These are phyloP conservation scores for Polymyxa betae DNA, from an alignment of 208 protist species.

Conservation along the genomic window DNA sequence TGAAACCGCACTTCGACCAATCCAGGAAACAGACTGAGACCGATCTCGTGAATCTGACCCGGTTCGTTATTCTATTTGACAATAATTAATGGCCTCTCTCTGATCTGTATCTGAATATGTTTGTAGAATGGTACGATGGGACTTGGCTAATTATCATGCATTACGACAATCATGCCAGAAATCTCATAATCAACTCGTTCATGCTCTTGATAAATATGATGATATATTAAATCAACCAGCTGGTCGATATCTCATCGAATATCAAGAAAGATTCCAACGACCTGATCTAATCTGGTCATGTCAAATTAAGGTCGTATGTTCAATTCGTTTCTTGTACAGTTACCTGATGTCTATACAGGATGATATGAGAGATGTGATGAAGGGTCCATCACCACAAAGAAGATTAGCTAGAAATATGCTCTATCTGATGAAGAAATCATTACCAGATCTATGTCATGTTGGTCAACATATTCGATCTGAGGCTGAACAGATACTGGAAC, in stretches of 20 bases:
- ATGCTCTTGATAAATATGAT: background rate
- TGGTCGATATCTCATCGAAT: background rate
- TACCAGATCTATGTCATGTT: background rate
- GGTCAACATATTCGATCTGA: background rate
- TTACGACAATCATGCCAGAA: conserved; percentile 50
- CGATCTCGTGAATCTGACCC: conserved; percentile 53
- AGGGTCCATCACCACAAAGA: too few species aligned
- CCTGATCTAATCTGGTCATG: too few species aligned
- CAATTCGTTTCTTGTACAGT: too few species aligned
- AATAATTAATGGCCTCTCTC: background rate
- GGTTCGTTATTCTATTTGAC: conserved; percentile 45
- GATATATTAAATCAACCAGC: background rate
- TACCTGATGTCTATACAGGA: too few species aligned
- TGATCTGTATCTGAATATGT: background rate
- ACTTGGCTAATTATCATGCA: conserved; percentile 58
- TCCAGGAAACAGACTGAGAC: conserved; percentile 23
- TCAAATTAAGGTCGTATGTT: too few species aligned
- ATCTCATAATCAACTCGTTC: conserved; percentile 51
- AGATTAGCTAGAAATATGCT: too few species aligned
- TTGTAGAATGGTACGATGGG: conserved; percentile 56
- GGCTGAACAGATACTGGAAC: background rate
- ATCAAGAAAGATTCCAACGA: background rate
- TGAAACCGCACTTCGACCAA: background rate
- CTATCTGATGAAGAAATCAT: background rate
- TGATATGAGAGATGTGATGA: too few species aligned